Conservation (phyloP, 1,139 yeast species). For the Cylindricascospora bacillispora region DNA sequence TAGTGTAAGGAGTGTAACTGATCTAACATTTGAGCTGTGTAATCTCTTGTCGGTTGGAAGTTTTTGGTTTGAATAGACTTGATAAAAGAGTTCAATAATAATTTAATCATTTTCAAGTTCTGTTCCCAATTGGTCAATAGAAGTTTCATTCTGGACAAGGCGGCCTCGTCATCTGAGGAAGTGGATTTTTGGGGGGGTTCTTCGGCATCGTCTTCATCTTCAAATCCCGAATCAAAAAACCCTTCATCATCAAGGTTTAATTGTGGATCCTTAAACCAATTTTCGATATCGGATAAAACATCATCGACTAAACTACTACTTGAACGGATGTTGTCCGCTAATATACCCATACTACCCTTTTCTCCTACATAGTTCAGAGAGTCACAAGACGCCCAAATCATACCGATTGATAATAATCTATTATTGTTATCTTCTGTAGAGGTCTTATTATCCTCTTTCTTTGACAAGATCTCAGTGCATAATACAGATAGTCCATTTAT, state of each 20-base stretch:
- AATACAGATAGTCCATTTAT: conserved; percentile 24
- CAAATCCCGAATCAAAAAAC: conserved; percentile 26
- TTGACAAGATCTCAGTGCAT: conserved; percentile 24
- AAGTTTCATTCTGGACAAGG: conserved; percentile 27
- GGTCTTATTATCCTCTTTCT: conserved; percentile 10
- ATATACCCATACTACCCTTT: conserved; percentile 39
- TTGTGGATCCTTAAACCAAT: conserved; percentile 53
- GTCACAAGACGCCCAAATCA: conserved; percentile 53
- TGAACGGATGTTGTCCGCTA: conserved; percentile 34
- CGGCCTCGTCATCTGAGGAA: conserved; percentile 13
- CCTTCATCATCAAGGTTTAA: conserved; percentile 28
- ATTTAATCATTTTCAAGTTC: conserved; percentile 42
- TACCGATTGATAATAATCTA: conserved; percentile 48
- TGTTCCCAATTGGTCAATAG: conserved; percentile 38
- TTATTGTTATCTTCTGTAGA: conserved; percentile 17
- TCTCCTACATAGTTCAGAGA: conserved; percentile 29
- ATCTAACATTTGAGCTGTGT: conserved; percentile 18
- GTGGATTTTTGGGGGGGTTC: conserved; percentile 24
- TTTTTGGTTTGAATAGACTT: conserved; percentile 33
- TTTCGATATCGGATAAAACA: conserved; percentile 50
- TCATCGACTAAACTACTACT: conserved; percentile 43
- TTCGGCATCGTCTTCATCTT: conserved; percentile 23
- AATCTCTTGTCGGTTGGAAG: conserved; percentile 9
- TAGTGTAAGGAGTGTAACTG: conserved; percentile 22
- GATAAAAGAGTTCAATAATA: conserved; percentile 40